Evolutionary conservation across 176 grass and related monocot genomes (phyloP).

Genomic region (Tuctoria greenei): DNA sequence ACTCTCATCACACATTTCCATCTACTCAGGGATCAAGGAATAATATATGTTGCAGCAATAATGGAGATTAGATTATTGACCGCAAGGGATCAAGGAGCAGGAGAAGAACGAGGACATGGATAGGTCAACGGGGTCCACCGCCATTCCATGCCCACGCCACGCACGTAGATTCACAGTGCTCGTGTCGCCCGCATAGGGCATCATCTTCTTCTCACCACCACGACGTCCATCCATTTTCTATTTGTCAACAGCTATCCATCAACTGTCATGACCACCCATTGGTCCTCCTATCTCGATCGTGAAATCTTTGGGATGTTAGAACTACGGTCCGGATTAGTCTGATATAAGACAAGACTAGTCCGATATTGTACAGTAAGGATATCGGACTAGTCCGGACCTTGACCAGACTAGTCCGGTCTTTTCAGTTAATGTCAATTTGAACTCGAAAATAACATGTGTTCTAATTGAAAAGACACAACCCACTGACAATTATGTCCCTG

Average conservation of each 20-base stretch:
- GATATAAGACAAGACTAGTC: no score
- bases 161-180: neutral
- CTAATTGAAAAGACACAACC: no score
- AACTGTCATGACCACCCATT: neutral
- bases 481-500: no score
- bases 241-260: neutral
- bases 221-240: neutral
- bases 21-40: constrained; percentile 36
- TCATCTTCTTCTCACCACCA: neutral
- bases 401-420: no score
- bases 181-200: neutral
- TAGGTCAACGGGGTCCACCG: constrained; percentile 33
- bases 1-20: constrained; percentile 23
- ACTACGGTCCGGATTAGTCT: no score
- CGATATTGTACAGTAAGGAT: no score
- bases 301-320: no score
- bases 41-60: constrained; percentile 43
- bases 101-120: constrained; percentile 13
- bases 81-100: constrained; percentile 7
- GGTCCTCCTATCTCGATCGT: neutral
- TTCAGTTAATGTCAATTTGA: no score
- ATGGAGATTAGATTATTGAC: constrained; percentile 33
- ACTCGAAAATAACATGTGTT: no score
- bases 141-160: constrained; percentile 24
- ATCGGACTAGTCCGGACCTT: no score